Evolutionary conservation across 305 asterid species (phyloP).

Genomic region (Vinca major): DNA sequence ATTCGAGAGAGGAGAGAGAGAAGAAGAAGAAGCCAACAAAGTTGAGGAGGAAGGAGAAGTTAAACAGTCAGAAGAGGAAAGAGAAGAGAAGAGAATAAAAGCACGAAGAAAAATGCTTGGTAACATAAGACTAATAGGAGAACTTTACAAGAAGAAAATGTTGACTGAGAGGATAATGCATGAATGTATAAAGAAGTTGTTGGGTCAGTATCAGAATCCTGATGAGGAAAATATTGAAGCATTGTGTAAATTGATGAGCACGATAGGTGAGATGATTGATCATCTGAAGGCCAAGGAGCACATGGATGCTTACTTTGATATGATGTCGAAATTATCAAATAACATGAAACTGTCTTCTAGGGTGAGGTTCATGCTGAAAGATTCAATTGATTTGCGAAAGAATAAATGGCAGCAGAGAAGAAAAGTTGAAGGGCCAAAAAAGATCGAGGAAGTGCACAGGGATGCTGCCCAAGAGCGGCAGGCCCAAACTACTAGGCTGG

Average conservation of each 20-base stretch:
- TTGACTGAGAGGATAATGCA: conserved; percentile 52
- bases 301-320: conserved; percentile 38
- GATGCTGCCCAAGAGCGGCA: conserved; percentile 55
- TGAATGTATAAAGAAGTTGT: conserved; percentile 32
- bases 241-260: conserved; percentile 44
- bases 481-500: conserved; percentile 33
- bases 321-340: conserved; percentile 31
- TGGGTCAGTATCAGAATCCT: conserved; percentile 34
- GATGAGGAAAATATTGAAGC: conserved; percentile 48
- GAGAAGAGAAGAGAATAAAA: conserved; percentile 38
- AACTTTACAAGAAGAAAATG: conserved; percentile 44
- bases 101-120: conserved; percentile 46
- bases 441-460: conserved; percentile 47
- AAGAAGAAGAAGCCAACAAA: conserved; percentile 39
- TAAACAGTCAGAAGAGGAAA: conserved; percentile 34
- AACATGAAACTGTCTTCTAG: conserved; percentile 39
- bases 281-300: conserved; percentile 36
- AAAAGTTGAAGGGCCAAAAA: conserved; percentile 50
- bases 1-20: conserved; percentile 47
- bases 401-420: conserved; percentile 52
- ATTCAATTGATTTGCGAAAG: conserved; percentile 43
- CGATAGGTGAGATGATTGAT: conserved; percentile 47
- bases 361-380: conserved; percentile 43
- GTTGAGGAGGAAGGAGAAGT: conserved; percentile 37
- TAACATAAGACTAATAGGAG: conserved; percentile 44